Percentiles rank a stretch among this genome's conserved stretches.
phyloP scores from a whole-genome alignment of 192 early-diverging fungal species.

The Umbelopsis sp. region DNA sequence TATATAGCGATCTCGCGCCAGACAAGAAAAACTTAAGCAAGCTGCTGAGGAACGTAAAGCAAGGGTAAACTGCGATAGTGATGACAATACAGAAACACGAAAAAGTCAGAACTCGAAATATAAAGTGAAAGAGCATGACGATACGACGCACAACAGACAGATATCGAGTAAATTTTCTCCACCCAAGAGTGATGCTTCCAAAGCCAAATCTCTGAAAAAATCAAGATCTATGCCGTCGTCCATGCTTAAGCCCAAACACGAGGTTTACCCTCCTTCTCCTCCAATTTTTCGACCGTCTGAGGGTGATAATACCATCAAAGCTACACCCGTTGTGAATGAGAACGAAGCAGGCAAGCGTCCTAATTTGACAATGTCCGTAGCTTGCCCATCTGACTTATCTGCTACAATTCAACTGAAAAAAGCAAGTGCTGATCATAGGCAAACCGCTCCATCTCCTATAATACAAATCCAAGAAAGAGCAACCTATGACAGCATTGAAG shows the following conservation, averaged over 20 bases:
- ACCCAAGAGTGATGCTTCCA: background rate
- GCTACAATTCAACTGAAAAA: background rate
- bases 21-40: slow-evolving; percentile 15
- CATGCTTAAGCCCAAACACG: background rate
- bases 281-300: no score
- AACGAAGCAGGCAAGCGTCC: no score
- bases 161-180: background rate
- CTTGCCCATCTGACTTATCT: no score
- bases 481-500: slow-evolving; percentile 3
- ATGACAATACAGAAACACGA: background rate
- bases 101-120: background rate
- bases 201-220: background rate
- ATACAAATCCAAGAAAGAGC: background rate
- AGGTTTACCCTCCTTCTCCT: background rate
- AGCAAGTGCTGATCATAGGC: background rate
- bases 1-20: slow-evolving; percentile 15
- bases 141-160: background rate
- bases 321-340: no score
- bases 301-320: no score
- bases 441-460: background rate
- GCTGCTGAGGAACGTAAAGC: slow-evolving; percentile 10
- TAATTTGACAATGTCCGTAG: no score
- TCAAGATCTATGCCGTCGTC: background rate
- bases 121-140: background rate
- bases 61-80: slow-evolving; percentile 7